Base-by-base conservation (phyloP, 2,329 filamentous ascomycete species). In the Colletotrichum tropicicola region DNA sequence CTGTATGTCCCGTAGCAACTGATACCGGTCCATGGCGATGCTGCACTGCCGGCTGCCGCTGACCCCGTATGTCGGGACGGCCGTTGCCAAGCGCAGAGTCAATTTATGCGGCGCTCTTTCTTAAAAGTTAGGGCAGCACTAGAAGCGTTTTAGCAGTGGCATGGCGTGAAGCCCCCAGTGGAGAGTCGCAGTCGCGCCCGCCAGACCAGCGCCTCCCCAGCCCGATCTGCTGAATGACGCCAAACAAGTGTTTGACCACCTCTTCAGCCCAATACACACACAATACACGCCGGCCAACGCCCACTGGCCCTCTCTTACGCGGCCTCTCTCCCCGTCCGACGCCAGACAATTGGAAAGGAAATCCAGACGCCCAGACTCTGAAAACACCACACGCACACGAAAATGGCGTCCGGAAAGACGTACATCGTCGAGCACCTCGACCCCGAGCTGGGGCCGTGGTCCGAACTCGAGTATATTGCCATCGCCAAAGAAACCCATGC, bases 401-500 rank as follows among this genome's bases (percentile, higher is more conserved):
- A 47, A 21, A 65, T 65, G 62, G 15, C 59, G 23, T 21, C 43
- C 8, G 76, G 77, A 69, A 92, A 94, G 79, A 94, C 89, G 44
- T 98, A 96, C 80, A 92, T 98, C 73, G 94, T 98, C 72, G 95
- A 98, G 83, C 95, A 99, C 79, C 89, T 99, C 69, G 96, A 99
- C 81, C 91, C 92, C 41, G 96, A 99, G 79, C 86, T 99, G 28
- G 96, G 97, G 32, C 87, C 89, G 41, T 99, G 96, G 96, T 98
- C 96, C 23, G 89, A 93, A 68, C 87, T 98, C 56, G 96, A 99
- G 82, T 99, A 99, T 81, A 83, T 89, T 59, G 88, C 91, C 73
- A 98, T 99, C 75, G 93, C 93, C 54, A 83, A 87, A 66, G 96
- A 99, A 82, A 93, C 92, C 55, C 82, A 88, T 68, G 85, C 85